Evolutionary conservation across 1,284 basidiomycete genomes (phyloP).

Genomic region (Boletus smithii): DNA sequence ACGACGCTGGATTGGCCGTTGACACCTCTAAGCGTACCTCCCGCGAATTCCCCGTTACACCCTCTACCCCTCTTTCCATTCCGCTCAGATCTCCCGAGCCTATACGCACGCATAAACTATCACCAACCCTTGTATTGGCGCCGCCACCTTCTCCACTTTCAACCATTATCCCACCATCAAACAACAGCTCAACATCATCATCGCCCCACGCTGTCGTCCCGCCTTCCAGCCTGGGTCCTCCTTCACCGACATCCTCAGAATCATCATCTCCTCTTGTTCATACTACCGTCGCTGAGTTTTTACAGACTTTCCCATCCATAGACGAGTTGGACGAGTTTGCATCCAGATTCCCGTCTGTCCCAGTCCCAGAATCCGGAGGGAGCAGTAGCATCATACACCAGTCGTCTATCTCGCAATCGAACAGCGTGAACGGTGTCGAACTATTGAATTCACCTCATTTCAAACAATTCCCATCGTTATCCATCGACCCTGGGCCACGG

Average conservation of each 20-base stretch:
- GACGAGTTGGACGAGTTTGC: constrained; percentile 65
- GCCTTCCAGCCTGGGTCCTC: constrained; percentile 64
- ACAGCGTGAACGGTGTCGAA: constrained; percentile 13
- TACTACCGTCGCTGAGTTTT: constrained; percentile 50
- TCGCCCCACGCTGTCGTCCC: constrained; percentile 59
- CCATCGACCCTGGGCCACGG: constrained; percentile 54
- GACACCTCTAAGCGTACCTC: constrained; percentile 52
- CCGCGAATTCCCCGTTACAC: constrained; percentile 42
- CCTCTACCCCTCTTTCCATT: constrained; percentile 36
- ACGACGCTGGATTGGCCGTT: constrained; percentile 58
- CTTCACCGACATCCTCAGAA: constrained; percentile 64
- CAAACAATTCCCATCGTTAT: constrained; percentile 45
- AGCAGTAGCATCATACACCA: constrained; percentile 28
- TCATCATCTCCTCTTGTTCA: constrained; percentile 46
- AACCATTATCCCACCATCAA: constrained; percentile 29
- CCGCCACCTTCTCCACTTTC: constrained; percentile 15
- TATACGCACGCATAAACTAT: constrained; percentile 19
- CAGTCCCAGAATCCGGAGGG: constrained; percentile 40
- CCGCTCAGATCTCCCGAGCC: constrained; percentile 34
- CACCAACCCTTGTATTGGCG: constrained; percentile 19
- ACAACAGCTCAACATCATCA: constrained; percentile 31
- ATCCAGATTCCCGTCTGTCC: constrained; percentile 48
- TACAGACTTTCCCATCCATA: constrained; percentile 66
- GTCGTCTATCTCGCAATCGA: constrained; percentile 14
- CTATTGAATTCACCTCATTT: constrained; percentile 18